Base-by-base conservation (phyloP, 768 basidiomycete genomes). In the Amyloporia xantha region DNA sequence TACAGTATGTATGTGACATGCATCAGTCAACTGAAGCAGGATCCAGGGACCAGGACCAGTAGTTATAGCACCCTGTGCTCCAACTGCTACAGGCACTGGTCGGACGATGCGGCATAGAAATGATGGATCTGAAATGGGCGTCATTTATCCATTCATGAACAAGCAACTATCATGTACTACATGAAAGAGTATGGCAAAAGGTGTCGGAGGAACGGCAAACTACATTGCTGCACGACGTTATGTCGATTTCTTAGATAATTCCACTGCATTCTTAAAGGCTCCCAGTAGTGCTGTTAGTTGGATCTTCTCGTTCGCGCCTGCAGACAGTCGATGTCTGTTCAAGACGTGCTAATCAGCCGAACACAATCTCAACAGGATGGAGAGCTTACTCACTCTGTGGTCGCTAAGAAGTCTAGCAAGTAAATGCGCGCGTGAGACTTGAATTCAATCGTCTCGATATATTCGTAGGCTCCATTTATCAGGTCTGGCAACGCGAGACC, bases 401-500 rank as follows among this genome's bases (percentile, higher is more conserved):
- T 86, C n/a, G 94, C 93, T 19, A 99, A 67, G 54, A 92, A 82
- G 62, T 98, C 96, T 19, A 99, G 68, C 6, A 99, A 73, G 61
- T 96, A 98, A 27, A 94, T 80, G 40, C 91, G 74, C n/a, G 89
- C 86, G 47, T 87, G 79, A 6, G 86, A 76, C 53, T 91, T 86
- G 54, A 97, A 76, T 41, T 94, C 91, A 45, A 98, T 77, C 0
- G 82, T 85, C 58, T 90, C 83, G 10, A 92, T 69, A 59, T 90
- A 92, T 49, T 99, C 96, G 64, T 86, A 96, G 25, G 92, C 82
- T 20, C 95, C 95, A 24, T 82, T 76, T 24, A 99, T 81, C 39
- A 99, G 74, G 68, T 99, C 96, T 64, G 97, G 96, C 20, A 98
- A 70, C 4, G 96, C 96, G 36, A 99, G 72, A 11, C 96, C 96